Evolutionary conservation across 169 alveolate genomes (phyloP), one percentile per base, ranked within the genome.

Genomic region (Babesia divergens): DNA sequence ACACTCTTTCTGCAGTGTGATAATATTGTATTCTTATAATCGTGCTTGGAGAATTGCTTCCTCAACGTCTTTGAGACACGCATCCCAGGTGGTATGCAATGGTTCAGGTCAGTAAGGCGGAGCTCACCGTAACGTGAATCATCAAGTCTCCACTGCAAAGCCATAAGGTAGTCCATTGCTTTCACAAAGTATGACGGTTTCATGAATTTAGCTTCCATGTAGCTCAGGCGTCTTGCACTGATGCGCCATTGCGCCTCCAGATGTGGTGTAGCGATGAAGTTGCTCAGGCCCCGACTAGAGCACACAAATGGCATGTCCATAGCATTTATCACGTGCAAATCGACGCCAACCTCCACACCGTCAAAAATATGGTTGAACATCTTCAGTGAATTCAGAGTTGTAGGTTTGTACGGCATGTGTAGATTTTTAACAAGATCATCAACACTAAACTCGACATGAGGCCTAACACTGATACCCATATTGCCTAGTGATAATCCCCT

Each of bases 151-250:
- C 72, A 62, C 14, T 34, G 56, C 60, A 62, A 59, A 1, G 59
- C 56, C 59, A 62, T 44, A 28, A 46, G 49, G 56, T 47, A 46
- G 59, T 62, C 72, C 20, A 62, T 16, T 14, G 35, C 29, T n/a
- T 47, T 28, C 47, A 62, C 62, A 28, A 62, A 62, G 31, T 14
- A 3, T n/a, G 20, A 18, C 29, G 72, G 60, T 6, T 31, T 6
- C 72, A 62, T 62, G 22, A n/a, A 32, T 20, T 62, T 62, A 1
- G 72, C 72, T 46, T 42, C 72, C n/a, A 62, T 49, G 46, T 62
- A 62, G 50, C 29, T 29, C 32, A 62, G 59, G 16, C 72, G 72
- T 31, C 59, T 26, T 2, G 72, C 46, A 0, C 42, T 18, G 20
- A 70, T 54, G 5, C 31, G 16, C 64, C 59, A 54, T 28, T 28